phyloP scores from a whole-genome alignment of 192 early-diverging fungal genomes.

The Backusella australiensis region DNA sequence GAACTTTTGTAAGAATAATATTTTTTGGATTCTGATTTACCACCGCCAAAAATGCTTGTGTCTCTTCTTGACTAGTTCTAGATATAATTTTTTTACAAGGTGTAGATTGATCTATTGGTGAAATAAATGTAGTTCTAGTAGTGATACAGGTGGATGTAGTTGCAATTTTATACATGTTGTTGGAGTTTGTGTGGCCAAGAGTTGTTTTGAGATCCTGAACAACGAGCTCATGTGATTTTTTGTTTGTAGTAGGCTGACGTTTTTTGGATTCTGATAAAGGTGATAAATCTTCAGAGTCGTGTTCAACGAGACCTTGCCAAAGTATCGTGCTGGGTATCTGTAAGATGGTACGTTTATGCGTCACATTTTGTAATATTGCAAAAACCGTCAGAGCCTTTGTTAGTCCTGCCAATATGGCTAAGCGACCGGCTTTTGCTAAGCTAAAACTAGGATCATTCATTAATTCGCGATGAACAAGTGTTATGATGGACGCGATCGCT shows the following conservation, averaged over 20 bases:
- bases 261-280: not conserved
- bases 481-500: constrained; percentile 78
- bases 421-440: constrained; percentile 56
- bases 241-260: not conserved
- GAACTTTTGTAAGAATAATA: constrained; percentile 43
- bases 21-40: constrained; percentile 24
- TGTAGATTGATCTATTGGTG: constrained; percentile 24
- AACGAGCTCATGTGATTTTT: constrained; percentile 5
- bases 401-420: constrained; percentile 68
- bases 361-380: constrained; percentile 82
- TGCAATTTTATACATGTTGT: constrained; percentile 27
- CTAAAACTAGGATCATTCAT: constrained; percentile 65
- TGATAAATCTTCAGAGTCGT: constrained; percentile 37
- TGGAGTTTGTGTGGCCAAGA: not conserved
- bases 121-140: constrained; percentile 29
- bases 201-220: not conserved
- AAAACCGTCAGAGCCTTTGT: constrained; percentile 85
- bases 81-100: constrained; percentile 25
- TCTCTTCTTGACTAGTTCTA: constrained; percentile 23
- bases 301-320: constrained; percentile 62
- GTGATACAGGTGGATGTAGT: constrained; percentile 30
- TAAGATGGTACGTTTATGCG: constrained; percentile 55
- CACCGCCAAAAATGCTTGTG: constrained; percentile 29
- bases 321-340: constrained; percentile 44
- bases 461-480: constrained; percentile 74